Evolutionary conservation across 2,329 filamentous ascomycete species (phyloP).

Genomic region (Dothistroma septosporum): DNA sequence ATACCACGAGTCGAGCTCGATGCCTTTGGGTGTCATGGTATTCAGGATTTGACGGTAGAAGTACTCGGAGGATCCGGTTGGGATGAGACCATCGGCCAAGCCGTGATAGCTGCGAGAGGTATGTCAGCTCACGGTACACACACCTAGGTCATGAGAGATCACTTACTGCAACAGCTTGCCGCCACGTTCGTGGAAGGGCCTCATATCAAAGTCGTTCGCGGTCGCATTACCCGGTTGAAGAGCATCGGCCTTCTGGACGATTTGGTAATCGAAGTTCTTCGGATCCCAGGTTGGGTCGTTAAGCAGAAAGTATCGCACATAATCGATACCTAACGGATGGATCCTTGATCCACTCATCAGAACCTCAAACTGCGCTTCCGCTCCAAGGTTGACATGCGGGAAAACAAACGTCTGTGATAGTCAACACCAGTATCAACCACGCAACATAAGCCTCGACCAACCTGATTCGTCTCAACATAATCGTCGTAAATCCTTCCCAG

Average conservation of each 20-base stretch:
- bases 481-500: conserved; percentile 43
- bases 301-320: conserved; percentile 43
- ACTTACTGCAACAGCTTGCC: conserved; percentile 37
- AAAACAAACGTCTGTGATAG: conserved; percentile 38
- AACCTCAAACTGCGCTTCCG: conserved; percentile 36
- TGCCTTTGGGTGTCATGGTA: conserved; percentile 34
- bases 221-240: conserved; percentile 48
- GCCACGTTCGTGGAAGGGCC: conserved; percentile 41
- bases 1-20: conserved; percentile 40
- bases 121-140: not conserved
- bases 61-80: conserved; percentile 49
- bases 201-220: conserved; percentile 48
- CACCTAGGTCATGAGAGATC: not conserved
- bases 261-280: conserved; percentile 38
- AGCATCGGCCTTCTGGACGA: conserved; percentile 38
- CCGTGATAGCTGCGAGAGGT: conserved; percentile 38
- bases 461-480: conserved; percentile 38
- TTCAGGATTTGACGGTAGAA: conserved; percentile 48
- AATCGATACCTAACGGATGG: conserved; percentile 38
- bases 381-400: conserved; percentile 38
- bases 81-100: conserved; percentile 46
- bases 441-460: conserved; percentile 3
- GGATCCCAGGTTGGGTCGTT: conserved; percentile 39
- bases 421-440: not conserved
- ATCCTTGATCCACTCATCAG: conserved; percentile 38